These are phyloP conservation scores for Dalbergia oliveri DNA, from an alignment of 306 rosid species.

Conservation along the genomic window DNA sequence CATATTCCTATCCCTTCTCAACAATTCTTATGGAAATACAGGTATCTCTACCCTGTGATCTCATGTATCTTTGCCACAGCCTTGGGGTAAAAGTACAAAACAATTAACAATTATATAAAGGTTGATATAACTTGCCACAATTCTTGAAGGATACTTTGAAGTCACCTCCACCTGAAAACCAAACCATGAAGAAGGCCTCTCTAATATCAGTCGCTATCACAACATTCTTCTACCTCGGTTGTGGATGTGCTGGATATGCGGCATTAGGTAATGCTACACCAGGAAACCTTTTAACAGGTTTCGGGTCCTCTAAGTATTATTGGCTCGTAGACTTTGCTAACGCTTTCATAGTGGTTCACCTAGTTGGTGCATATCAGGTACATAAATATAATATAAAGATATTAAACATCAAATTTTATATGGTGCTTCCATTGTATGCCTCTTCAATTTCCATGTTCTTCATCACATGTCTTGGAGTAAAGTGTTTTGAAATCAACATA, in stretches of 20 bases:
- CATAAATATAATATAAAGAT: not conserved
- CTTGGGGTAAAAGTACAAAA: not conserved
- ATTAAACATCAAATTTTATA: conserved; percentile 13
- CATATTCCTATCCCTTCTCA: conserved; percentile 85
- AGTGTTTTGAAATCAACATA: conserved; percentile 19
- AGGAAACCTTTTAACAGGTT: conserved; percentile 78
- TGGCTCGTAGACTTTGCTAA: conserved; percentile 79
- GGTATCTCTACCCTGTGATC: conserved; percentile 52
- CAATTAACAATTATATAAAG: not conserved
- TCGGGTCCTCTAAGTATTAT: conserved; percentile 63
- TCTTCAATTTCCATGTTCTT: conserved; percentile 7
- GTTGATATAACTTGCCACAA: conserved; percentile 32
- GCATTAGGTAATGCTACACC: conserved; percentile 84
- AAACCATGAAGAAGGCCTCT: conserved; percentile 73
- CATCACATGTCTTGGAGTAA: not conserved
- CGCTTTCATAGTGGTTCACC: conserved; percentile 71
- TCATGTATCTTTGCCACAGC: not conserved
- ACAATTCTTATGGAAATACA: conserved; percentile 84
- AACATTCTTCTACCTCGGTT: conserved; percentile 66
- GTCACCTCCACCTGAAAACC: conserved; percentile 83
- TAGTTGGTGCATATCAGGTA: conserved; percentile 89
- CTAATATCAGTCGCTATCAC: conserved; percentile 52
- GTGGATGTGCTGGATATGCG: conserved; percentile 77
- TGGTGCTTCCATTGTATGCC: not conserved
- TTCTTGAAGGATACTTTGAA: conserved; percentile 84